Base-by-base conservation (phyloP, 495 filamentous ascomycete species). In the Penicillium soppii region DNA sequence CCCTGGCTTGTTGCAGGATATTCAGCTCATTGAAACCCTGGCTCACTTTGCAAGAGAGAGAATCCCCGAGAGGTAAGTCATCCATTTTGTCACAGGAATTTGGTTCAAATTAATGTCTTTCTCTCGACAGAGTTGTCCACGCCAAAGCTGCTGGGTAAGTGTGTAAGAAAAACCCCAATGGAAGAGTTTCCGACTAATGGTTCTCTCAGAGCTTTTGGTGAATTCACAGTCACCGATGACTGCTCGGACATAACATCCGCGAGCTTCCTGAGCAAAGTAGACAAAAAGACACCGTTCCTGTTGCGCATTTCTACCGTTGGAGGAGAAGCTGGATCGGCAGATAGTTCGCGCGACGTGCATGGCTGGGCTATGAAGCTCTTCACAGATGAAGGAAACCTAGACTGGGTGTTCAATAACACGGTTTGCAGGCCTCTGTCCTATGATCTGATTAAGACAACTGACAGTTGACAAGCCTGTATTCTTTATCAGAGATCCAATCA, bases 321-420 rank as follows among this genome's bases (percentile, higher is more conserved):
- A 17, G 74, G 76, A 21, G 85, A 86, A 62, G 75, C 80, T 51
- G 86, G 85, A 13, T 85, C 81, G 21, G 67, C 85, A 23, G 87
- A 89, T 47, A 82, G 79, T 2, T 75, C 80, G 1, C 76, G 87
- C 7, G 85, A 89, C 68, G 80, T 85, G 10, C 73, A 82, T 50
- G 87, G 87, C 3, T 88, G 83, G 59, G 75, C 82, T 8, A 68
- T 88, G 67, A 89, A 89, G 73, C 82, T 91, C 66, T 90, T 87
- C 62, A 91, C 89, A 1, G 74, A 87, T 20, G 87, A 94, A 57
- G 87, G 87, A 8, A 90, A 90, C 62, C 83, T 82, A 61, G 88
- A 91, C 53, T 65, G 61, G 52, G 71, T 74, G n/a, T 61, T 63
- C 16, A 69, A 70, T 43, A 66, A 68, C 16, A 64, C 59, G 0